phyloP scores from a whole-genome alignment of 305 asterid species.

The Rubia peregrina region DNA sequence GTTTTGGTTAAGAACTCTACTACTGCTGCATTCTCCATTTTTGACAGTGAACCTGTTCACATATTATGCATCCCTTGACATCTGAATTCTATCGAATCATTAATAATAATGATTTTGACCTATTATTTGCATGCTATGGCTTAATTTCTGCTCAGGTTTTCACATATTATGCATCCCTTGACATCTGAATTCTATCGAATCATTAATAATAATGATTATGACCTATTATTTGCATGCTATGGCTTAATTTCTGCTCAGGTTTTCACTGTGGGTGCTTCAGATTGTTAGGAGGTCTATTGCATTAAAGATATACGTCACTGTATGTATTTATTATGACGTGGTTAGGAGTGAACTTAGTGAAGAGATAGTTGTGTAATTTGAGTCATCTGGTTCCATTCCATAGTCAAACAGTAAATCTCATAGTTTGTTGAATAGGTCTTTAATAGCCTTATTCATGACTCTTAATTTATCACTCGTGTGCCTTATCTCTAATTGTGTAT shows the following conservation, averaged over 20 bases:
- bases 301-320: too few relatives aligned
- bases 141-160: background rate
- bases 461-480: background rate
- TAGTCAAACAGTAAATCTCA: background rate
- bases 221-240: background rate
- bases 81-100: background rate
- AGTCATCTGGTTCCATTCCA: background rate
- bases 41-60: background rate
- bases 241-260: background rate
- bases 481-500: background rate
- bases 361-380: background rate
- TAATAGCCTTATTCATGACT: background rate
- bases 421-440: background rate
- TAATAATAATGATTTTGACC: background rate
- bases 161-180: too few relatives aligned
- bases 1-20: background rate
- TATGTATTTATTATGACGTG: background rate
- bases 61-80: background rate
- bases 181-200: background rate
- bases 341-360: too few relatives aligned
- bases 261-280: background rate
- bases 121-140: background rate
- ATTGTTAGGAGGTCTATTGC: background rate
- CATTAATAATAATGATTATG: background rate
- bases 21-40: background rate